phyloP scores from a whole-genome alignment of 2,329 filamentous ascomycete species.

The Fusarium subtropicale region DNA sequence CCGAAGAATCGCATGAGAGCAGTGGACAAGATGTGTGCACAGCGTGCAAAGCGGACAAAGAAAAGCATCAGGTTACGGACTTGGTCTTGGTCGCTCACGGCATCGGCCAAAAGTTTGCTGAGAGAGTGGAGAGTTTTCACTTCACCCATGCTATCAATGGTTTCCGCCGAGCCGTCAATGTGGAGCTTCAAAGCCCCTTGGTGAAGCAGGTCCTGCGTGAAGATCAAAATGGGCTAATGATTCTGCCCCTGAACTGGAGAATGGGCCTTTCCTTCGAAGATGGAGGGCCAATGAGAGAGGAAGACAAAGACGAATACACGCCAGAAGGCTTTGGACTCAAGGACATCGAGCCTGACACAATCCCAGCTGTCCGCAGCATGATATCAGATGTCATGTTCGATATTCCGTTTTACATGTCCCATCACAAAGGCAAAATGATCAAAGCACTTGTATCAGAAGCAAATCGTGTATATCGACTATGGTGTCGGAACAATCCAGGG shows the following conservation, averaged over 20 bases:
- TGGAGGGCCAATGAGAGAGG: constrained; percentile 69
- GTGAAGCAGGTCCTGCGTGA: constrained; percentile 81
- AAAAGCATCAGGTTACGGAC: constrained; percentile 80
- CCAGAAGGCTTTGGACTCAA: constrained; percentile 74
- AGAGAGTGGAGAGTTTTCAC: constrained; percentile 94
- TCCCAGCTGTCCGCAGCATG: constrained; percentile 91
- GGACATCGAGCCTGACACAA: constrained; percentile 91
- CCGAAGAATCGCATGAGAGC: constrained; percentile 48
- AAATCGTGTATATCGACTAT: constrained; percentile 93
- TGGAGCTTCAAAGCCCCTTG: constrained; percentile 79
- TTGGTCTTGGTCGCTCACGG: constrained; percentile 92
- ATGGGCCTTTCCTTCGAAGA: constrained; percentile 90
- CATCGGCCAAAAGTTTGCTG: constrained; percentile 95
- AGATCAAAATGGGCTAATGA: constrained; percentile 90
- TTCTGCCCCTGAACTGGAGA: constrained; percentile 94
- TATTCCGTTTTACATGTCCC: constrained; percentile 96
- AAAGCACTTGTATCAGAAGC: constrained; percentile 88
- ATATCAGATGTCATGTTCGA: constrained; percentile 99
- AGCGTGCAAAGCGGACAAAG: constrained; percentile 72
- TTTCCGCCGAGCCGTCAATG: constrained; percentile 86
- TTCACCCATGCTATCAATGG: constrained; percentile 97
- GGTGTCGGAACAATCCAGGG: constrained; percentile 92
- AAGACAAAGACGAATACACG: constrained; percentile 64
- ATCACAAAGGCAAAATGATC: constrained; percentile 96
- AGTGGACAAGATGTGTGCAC: constrained; percentile 56